Evolutionary conservation across 768 basidiomycete genomes (phyloP), one percentile per base, ranked within the genome.

Genomic region (Inosperma sp.): DNA sequence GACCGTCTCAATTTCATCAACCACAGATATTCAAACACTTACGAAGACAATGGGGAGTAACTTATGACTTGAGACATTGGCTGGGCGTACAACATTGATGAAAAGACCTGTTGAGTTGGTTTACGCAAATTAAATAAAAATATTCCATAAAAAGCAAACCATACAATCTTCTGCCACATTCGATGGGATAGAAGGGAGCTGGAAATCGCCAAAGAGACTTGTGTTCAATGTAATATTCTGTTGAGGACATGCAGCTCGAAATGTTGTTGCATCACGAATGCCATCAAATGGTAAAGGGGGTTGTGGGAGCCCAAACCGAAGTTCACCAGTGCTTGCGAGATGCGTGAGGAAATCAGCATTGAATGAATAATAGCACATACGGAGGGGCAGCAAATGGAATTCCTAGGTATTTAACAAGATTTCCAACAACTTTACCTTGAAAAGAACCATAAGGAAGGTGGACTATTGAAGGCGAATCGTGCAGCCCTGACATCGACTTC

Each of bases 31-130:
- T 58, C 35, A 48, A 19, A 17, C 9, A 55, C 63, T 46, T 37
- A 77, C 76, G 14, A 73, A 68, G 5, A 74, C 57, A 5, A 78
- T 71, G 1, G 77, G 77, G 6, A 77, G 55, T 31, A 63, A 65
- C 17, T 63, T 62, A 1, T 55, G 51, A 0, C 60, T 35, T 1
- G 58, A 57, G 2, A 64, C 44, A 33, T 51, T 50, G 7, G 59
- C 49, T 12, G 77, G 74, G 6, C 52, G 56, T 13, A 72, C 45
- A 10, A 78, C 68, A 40, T 77, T 75, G 30, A 79, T 53, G n/a
- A 63, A 71, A 9, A 78, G 58, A 57, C 75, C 75, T 68, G 31
- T 50, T 17, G 14, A 44, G 41, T 7, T 39, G 44, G 42, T 47
- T 10, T 40, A 5, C 39, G 26, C 7, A 26, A 16, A 16, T 37